Conservation (phyloP, 2,329 filamentous ascomycete genomes). For the Clarireedia homoeocarpa region DNA sequence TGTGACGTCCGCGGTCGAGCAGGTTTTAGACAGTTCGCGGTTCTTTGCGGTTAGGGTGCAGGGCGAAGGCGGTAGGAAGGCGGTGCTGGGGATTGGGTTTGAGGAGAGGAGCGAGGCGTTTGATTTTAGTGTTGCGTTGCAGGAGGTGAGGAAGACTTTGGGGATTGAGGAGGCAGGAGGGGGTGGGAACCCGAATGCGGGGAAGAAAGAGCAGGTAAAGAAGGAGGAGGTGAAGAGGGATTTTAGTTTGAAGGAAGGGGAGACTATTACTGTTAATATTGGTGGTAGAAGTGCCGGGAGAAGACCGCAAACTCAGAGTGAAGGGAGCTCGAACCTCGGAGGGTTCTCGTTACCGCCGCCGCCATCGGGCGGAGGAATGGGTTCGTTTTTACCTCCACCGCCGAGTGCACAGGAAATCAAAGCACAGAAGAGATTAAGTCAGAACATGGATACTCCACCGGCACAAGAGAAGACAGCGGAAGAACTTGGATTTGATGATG, state of each 20-base stretch:
- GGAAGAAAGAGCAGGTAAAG: constrained; percentile 28
- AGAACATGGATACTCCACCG: constrained; percentile 38
- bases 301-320: constrained; percentile 16
- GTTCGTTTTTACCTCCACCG: constrained; percentile 55
- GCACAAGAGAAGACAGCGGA: constrained; percentile 35
- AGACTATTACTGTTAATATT: constrained; percentile 80
- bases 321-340: constrained; percentile 20
- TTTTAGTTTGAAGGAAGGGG: constrained; percentile 79
- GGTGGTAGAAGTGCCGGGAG: constrained; percentile 40
- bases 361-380: constrained; percentile 26
- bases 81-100: constrained; percentile 76
- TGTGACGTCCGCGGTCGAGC: constrained; percentile 57
- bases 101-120: constrained; percentile 82
- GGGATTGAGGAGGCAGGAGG: constrained; percentile 44
- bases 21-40: constrained; percentile 68
- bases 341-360: constrained; percentile 68
- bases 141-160: constrained; percentile 66
- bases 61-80: constrained; percentile 67
- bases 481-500: constrained; percentile 77
- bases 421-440: constrained; percentile 47
- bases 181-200: constrained; percentile 22
- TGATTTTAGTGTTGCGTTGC: constrained; percentile 73
- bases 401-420: constrained; percentile 55
- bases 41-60: constrained; percentile 82
- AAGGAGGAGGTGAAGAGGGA: constrained; percentile 54